Base-by-base conservation (phyloP, 139 green algal genomes). In the Chlamydomonas applanata region DNA sequence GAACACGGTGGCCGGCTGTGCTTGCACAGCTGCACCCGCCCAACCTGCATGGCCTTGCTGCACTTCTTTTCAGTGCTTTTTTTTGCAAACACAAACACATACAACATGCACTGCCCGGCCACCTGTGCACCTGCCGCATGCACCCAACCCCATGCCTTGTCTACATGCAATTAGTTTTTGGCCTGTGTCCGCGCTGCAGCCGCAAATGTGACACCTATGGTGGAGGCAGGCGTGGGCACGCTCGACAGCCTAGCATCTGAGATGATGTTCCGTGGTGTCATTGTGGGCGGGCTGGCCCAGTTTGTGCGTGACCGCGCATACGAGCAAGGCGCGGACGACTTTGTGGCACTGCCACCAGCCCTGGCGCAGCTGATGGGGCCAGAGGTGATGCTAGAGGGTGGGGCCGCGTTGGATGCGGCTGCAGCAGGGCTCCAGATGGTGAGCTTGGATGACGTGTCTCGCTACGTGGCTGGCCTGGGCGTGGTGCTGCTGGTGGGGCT, bases 261-360 rank as follows among this genome's bases (percentile, higher is more conserved):
- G 75, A 46, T 81, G 60, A 30, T 81, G 68, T 76, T 72, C 68
- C 68, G 75, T 2, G 75, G 75, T 11, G 75, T 81, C 44, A 33
- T 32, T 40, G 44, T 81, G 22, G 53, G 57, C 4, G 52, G 32
- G 30, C 59, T 76, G 25, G 68, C 60, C 7, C 1, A 11, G 0
- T 76, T 68, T 60, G 20, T 75, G 24, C 44, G 40, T 3, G 65
- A 59, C 65, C 22, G 65, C 7, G 44, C 44, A 35, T 72, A 59
- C n/a, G 36, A 60, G 65, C 22, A 40, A 25, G n/a, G 59, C 59
- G 59, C 24, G 59, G 59, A 19, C 25, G 59, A 36, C n/a, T 22
- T 49, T 49, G 40, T 49, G 40, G 40, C 40, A 7, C 40, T 49
- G 40, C 40, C 40, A 7, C 40, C 40, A 49, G 40, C 40, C 40